Evolutionary conservation across 495 filamentous ascomycete genomes (phyloP).

Genomic region (Lasiosphaeria hispida): DNA sequence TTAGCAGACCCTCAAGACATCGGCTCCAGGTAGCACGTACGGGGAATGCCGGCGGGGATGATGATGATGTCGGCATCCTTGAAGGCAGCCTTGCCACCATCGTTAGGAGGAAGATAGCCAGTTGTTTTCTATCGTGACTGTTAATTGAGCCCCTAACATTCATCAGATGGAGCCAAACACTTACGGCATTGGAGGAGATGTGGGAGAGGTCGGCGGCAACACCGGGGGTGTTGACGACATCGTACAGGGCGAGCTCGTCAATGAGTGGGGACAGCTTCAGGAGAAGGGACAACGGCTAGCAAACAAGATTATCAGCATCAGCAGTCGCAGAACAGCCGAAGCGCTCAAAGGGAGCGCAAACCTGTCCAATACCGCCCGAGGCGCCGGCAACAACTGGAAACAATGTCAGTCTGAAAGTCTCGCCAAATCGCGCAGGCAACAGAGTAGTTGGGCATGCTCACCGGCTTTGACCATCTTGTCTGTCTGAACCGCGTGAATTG

Average conservation of each 20-base stretch:
- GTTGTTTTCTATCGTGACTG: constrained; percentile 69
- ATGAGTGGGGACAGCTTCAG: constrained; percentile 83
- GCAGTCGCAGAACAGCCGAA: background rate
- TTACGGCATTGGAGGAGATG: constrained; percentile 89
- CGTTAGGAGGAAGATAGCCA: constrained; percentile 85
- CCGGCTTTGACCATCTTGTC: constrained; percentile 86
- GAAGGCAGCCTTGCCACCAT: constrained; percentile 83
- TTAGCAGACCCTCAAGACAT: background rate
- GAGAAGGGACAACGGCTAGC: constrained; percentile 89
- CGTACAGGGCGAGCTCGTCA: constrained; percentile 91
- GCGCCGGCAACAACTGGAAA: constrained; percentile 85
- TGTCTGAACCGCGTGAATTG: constrained; percentile 15
- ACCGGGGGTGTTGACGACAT: constrained; percentile 98
- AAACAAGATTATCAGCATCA: constrained; percentile 10
- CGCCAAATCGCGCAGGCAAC: constrained; percentile 12
- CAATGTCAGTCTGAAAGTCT: constrained; percentile 29
- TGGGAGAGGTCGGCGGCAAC: constrained; percentile 95
- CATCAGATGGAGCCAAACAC: constrained; percentile 31
- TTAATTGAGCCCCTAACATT: constrained; percentile 22
- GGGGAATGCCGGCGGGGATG: constrained; percentile 96
- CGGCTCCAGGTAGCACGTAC: constrained; percentile 51
- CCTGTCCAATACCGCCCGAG: constrained; percentile 98
- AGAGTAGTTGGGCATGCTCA: constrained; percentile 38
- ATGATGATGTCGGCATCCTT: constrained; percentile 91
- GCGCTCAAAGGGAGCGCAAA: constrained; percentile 31